Percentiles rank a stretch among this genome's conserved stretches.
phyloP scores from a whole-genome alignment of 139 green algal species.

The Monoraphidium neglectum region DNA sequence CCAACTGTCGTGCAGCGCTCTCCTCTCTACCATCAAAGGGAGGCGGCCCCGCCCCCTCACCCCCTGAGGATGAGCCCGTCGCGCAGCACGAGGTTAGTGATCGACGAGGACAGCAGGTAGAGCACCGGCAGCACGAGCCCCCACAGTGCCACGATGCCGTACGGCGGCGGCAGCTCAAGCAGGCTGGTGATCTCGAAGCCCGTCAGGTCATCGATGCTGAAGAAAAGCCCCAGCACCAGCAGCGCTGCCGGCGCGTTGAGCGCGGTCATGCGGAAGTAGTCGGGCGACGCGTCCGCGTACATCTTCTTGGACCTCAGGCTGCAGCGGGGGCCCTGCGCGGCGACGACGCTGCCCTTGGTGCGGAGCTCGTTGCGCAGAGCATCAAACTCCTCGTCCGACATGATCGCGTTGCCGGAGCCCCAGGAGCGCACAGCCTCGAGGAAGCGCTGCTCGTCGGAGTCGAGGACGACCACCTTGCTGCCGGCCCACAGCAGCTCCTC shows the following conservation, averaged over 20 bases:
- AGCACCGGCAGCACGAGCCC: constrained; percentile 78
- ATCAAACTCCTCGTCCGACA: constrained; percentile 88
- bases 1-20: too few relatives aligned
- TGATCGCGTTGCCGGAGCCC: constrained; percentile 67
- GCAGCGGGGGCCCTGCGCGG: constrained; percentile 77
- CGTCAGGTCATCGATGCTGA: constrained; percentile 84
- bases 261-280: constrained; percentile 83
- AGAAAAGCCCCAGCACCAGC: constrained; percentile 74
- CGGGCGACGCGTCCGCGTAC: constrained; percentile 68
- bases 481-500: constrained; percentile 88
- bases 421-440: constrained; percentile 64
- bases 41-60: background rate
- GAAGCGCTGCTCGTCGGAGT: constrained; percentile 81
- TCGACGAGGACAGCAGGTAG: constrained; percentile 74
- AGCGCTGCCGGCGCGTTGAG: constrained; percentile 88
- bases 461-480: constrained; percentile 71
- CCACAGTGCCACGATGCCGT: constrained; percentile 82
- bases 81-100: constrained; percentile 86
- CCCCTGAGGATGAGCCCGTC: constrained; percentile 81
- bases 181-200: constrained; percentile 76
- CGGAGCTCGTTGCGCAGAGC: constrained; percentile 72
- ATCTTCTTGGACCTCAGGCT: constrained; percentile 74
- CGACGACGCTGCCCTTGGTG: constrained; percentile 54
- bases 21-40: too few relatives aligned
- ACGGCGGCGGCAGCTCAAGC: constrained; percentile 83